These are phyloP conservation scores for Annulohypoxylon bovei DNA, from an alignment of 495 filamentous ascomycete genomes.

Conservation along the genomic window DNA sequence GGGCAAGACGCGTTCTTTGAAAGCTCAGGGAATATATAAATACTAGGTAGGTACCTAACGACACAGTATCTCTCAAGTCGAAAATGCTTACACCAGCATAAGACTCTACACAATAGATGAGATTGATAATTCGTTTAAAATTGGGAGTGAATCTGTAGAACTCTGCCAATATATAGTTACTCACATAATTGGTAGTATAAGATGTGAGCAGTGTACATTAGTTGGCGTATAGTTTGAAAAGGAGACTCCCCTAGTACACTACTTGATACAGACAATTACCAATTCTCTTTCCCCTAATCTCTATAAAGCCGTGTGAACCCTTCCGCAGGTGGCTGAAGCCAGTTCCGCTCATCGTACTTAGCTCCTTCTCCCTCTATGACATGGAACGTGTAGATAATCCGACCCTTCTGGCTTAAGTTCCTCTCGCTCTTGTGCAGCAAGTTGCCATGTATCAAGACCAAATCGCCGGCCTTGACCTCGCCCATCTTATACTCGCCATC, in stretches of 20 bases:
- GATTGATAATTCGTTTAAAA: no score
- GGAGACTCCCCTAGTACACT: not conserved
- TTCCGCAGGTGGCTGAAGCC: constrained; percentile 83
- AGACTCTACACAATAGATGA: no score
- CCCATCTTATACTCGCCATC: constrained; percentile 72
- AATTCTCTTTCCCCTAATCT: constrained; percentile 14
- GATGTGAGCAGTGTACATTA: not conserved
- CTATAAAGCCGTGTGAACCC: constrained; percentile 77
- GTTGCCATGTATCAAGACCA: constrained; percentile 97
- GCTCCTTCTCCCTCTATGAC: constrained; percentile 85
- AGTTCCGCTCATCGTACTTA: constrained; percentile 86
- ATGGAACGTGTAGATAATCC: constrained; percentile 98
- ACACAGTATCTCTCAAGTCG: no score
- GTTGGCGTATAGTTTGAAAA: not conserved
- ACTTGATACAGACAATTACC: not conserved
- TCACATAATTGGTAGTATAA: not conserved
- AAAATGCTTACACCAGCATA: no score
- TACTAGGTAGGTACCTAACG: no score
- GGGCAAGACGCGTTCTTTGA: no score
- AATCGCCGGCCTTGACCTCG: constrained; percentile 84
- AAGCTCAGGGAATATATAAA: no score
- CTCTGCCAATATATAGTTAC: no score
- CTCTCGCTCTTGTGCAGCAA: constrained; percentile 94
- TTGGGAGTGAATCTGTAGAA: no score
- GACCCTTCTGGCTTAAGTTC: constrained; percentile 83